Conservation (phyloP, 1,284 basidiomycete genomes). For the Naganishia cerealis region DNA sequence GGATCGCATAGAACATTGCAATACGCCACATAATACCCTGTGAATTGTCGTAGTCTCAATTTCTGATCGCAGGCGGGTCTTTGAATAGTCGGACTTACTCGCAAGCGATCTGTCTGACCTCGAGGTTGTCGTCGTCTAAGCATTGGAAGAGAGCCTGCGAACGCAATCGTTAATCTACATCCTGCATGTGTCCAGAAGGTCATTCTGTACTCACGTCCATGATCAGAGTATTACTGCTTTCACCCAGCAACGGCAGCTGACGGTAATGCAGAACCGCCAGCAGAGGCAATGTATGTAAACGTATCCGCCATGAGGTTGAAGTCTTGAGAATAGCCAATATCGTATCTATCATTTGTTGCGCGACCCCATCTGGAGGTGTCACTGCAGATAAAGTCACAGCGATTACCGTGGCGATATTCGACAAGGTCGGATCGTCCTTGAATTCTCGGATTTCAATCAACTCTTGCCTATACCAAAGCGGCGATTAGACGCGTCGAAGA, state of each 20-base stretch:
- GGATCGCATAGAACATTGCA: constrained; percentile 87
- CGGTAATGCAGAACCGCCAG: constrained; percentile 55
- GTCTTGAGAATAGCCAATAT: constrained; percentile 38
- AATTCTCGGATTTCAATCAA: constrained; percentile 28
- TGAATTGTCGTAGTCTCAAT: constrained; percentile 28
- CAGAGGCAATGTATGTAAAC: constrained; percentile 57
- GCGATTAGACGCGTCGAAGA: neutral
- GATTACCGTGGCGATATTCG: constrained; percentile 50
- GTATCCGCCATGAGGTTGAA: constrained; percentile 55
- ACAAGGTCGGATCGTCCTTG: constrained; percentile 22
- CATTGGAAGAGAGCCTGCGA: constrained; percentile 66
- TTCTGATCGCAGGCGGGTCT: neutral
- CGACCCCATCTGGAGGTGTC: constrained; percentile 55
- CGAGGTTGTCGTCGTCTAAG: constrained; percentile 84
- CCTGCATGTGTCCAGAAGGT: constrained; percentile 33
- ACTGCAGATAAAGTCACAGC: constrained; percentile 55
- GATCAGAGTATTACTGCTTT: constrained; percentile 65
- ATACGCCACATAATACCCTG: constrained; percentile 76
- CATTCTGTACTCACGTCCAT: constrained; percentile 63
- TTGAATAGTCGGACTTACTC: constrained; percentile 53
- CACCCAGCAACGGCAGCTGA: constrained; percentile 74
- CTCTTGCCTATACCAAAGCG: constrained; percentile 11
- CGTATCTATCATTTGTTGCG: constrained; percentile 53
- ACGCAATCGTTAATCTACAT: neutral
- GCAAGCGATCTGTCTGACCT: constrained; percentile 91